Evolutionary conservation across 2,329 filamentous ascomycete species (phyloP).

Genomic region (Calonectria multiphialidica): DNA sequence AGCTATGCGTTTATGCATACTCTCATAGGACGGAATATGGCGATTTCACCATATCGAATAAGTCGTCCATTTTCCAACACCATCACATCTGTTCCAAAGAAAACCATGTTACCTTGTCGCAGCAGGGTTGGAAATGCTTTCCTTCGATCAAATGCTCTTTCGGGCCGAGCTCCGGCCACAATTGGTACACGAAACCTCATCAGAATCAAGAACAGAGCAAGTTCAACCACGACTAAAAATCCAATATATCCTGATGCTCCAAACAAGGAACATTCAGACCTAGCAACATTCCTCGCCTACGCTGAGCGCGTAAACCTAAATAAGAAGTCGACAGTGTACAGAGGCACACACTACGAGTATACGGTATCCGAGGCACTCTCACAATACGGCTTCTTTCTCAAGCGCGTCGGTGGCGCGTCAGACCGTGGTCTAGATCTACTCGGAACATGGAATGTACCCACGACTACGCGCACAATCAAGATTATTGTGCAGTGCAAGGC

Average conservation of each 20-base stretch:
- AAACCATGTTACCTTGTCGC: conserved; percentile 7
- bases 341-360: conserved; percentile 85
- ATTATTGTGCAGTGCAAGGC: conserved; percentile 79
- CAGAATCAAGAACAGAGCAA: conserved; percentile 12
- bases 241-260: conserved; percentile 59
- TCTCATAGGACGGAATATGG: not conserved
- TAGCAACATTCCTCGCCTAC: conserved; percentile 75
- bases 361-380: conserved; percentile 68
- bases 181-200: conserved; percentile 16
- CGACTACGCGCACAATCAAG: conserved; percentile 51
- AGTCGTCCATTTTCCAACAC: not conserved
- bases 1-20: conserved; percentile 34
- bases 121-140: not conserved
- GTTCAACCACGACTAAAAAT: conserved; percentile 1
- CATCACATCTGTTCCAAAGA: not conserved
- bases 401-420: conserved; percentile 73
- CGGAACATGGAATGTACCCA: conserved; percentile 74
- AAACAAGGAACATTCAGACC: conserved; percentile 69
- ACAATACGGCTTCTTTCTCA: conserved; percentile 73
- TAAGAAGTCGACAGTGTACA: conserved; percentile 69
- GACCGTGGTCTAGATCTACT: conserved; percentile 83
- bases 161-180: not conserved
- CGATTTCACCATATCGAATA: not conserved
- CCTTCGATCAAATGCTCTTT: not conserved
- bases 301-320: conserved; percentile 68